Evolutionary conservation across 139 green algal genomes (phyloP).

Genomic region (Auxenochlorella pyrenoidosa): DNA sequence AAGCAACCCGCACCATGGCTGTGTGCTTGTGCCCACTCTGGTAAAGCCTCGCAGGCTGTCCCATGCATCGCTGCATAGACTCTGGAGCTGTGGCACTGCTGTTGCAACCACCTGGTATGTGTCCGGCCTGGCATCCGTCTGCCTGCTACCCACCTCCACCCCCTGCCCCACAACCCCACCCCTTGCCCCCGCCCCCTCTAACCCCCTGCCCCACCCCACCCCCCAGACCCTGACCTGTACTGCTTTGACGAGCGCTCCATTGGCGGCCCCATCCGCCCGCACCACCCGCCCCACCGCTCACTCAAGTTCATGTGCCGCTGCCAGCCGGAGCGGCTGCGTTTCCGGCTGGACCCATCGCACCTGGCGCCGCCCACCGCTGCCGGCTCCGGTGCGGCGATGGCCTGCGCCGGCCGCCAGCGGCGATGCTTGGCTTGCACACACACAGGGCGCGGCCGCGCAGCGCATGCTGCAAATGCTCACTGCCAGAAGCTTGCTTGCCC

Average conservation of each 20-base stretch:
- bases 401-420: neutral
- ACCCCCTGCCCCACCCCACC: neutral
- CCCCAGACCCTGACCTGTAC: constrained; percentile 31
- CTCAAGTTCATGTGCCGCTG: constrained; percentile 45
- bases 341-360: constrained; percentile 41
- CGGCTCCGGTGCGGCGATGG: neutral
- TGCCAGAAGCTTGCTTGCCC: neutral
- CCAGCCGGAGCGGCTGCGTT: constrained; percentile 40
- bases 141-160: neutral
- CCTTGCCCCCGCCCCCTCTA: neutral
- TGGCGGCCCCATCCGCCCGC: constrained; percentile 4
- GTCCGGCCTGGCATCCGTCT: neutral
- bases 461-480: neutral
- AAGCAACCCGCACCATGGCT: too few relatives aligned
- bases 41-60: too few relatives aligned
- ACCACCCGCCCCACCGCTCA: constrained; percentile 35
- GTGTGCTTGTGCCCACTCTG: too few relatives aligned
- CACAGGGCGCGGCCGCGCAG: neutral
- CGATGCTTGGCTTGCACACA: neutral
- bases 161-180: neutral
- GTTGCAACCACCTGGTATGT: too few relatives aligned
- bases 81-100: too few relatives aligned
- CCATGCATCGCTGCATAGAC: too few relatives aligned
- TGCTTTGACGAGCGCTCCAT: constrained; percentile 20
- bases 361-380: neutral